Evolutionary conservation across 352 stramenopile genomes (phyloP).

Genomic region (Blastocystis sp.): DNA sequence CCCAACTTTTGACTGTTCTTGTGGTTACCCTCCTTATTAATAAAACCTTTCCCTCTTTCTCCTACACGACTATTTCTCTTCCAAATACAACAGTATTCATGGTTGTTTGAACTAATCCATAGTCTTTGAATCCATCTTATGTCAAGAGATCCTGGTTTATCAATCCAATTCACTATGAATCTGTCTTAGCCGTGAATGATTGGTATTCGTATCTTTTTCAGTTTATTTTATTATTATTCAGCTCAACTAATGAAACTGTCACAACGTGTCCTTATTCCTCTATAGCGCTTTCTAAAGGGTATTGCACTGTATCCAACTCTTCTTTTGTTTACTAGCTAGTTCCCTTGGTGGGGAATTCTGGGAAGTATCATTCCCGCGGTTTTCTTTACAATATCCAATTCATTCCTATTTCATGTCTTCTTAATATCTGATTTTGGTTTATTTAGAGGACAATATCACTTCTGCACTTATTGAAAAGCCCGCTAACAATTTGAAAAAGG

Average conservation of each 20-base stretch:
- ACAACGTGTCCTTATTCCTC: conserved; percentile 34
- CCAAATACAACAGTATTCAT: neutral
- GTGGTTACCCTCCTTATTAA: neutral
- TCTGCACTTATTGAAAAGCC: conserved; percentile 28
- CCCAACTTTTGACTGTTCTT: conserved; percentile 39
- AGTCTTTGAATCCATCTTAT: conserved; percentile 3
- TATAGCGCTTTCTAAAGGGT: neutral
- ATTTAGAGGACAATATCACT: conserved; percentile 49
- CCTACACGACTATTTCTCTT: neutral
- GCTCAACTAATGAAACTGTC: neutral
- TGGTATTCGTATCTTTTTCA: neutral
- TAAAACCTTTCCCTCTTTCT: neutral
- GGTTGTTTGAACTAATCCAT: neutral
- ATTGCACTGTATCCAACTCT: neutral
- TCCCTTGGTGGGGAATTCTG: conserved; percentile 24
- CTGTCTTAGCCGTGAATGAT: conserved; percentile 8
- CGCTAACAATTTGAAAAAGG: conserved; percentile 45
- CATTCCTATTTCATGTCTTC: neutral
- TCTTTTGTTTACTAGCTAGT: neutral
- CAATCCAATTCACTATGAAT: conserved; percentile 4
- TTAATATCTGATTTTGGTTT: conserved; percentile 14
- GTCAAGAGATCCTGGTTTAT: neutral
- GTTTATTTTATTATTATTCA: neutral
- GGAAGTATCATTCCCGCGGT: conserved; percentile 25
- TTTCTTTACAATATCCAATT: conserved; percentile 30